These are phyloP conservation scores for Ailanthus altissimus DNA, from an alignment of 345 rosid genomes.

Conservation along the genomic window DNA sequence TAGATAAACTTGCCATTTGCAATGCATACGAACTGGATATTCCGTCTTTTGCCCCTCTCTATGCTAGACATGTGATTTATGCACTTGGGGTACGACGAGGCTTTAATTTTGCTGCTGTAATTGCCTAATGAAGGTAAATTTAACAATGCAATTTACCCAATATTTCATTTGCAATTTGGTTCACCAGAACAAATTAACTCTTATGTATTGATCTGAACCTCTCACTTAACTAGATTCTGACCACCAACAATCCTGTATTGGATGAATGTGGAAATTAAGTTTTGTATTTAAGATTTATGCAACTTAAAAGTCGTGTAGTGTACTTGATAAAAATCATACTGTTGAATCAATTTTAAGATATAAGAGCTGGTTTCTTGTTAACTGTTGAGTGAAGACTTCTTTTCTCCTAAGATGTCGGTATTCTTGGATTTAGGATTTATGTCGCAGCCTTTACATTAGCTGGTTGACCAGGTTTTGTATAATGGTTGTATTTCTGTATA, in stretches of 20 bases:
- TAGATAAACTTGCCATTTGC: not conserved
- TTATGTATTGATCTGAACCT: not conserved
- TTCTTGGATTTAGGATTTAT: not conserved
- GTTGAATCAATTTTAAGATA: not conserved
- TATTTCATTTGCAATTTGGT: not conserved
- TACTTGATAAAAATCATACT: not conserved
- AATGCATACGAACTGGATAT: not conserved
- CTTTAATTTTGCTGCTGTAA: not conserved
- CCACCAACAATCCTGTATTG: not conserved
- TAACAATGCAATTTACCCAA: not conserved
- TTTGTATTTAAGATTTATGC: no score
- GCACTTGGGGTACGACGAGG: not conserved
- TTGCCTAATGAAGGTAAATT: not conserved
- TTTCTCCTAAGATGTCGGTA: not conserved
- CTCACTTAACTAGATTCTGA: not conserved
- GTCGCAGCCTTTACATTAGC: not conserved
- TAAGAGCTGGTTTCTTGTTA: not conserved
- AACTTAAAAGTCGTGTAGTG: not conserved
- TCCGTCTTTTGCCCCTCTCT: not conserved
- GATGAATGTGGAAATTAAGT: not conserved
- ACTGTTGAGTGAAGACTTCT: not conserved
- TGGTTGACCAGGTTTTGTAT: not conserved
- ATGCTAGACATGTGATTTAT: not conserved
- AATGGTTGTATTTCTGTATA: no score
- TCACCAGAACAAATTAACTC: not conserved